A percentile compares a stretch with the other conserved stretches of the same genome.
Evolutionary conservation across 2,329 filamentous ascomycete species (phyloP).

Genomic region (Colletotrichum sp.): DNA sequence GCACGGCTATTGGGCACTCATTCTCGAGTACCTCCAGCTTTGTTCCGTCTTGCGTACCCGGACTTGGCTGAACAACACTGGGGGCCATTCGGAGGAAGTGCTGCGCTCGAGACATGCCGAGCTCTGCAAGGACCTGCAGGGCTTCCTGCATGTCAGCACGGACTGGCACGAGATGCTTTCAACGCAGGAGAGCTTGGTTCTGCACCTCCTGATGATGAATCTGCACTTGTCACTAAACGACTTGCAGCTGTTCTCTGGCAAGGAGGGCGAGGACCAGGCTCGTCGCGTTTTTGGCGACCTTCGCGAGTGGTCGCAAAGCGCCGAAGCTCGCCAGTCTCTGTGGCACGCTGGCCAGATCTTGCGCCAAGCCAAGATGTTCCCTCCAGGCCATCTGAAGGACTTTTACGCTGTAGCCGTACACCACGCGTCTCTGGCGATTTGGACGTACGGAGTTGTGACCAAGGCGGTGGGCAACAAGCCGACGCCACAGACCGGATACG

Average conservation of each 20-base stretch:
- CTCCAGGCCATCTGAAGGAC: constrained; percentile 60
- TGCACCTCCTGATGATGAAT: constrained; percentile 65
- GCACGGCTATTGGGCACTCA: constrained; percentile 68
- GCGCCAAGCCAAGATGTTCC: constrained; percentile 61
- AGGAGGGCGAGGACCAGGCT: constrained; percentile 71
- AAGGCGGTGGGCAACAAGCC: constrained; percentile 38
- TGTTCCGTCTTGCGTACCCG: constrained; percentile 53
- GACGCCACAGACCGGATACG: constrained; percentile 34
- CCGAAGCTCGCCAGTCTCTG: constrained; percentile 62
- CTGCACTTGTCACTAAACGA: constrained; percentile 69
- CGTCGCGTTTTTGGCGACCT: constrained; percentile 62
- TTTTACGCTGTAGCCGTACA: constrained; percentile 74
- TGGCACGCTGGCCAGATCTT: constrained; percentile 74
- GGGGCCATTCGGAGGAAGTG: constrained; percentile 47
- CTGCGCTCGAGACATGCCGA: constrained; percentile 65
- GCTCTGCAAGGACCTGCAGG: constrained; percentile 61
- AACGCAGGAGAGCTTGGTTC: constrained; percentile 50
- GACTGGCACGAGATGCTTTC: constrained; percentile 48
- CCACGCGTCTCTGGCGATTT: constrained; percentile 70
- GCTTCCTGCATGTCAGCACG: constrained; percentile 47
- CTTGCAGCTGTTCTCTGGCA: constrained; percentile 70
- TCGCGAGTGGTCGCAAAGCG: constrained; percentile 62
- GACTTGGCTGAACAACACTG: constrained; percentile 46
- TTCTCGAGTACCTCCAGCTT: constrained; percentile 70
- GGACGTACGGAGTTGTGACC: constrained; percentile 70